Base-by-base conservation (phyloP, 345 rosid genomes). In the Populus euphratica region DNA sequence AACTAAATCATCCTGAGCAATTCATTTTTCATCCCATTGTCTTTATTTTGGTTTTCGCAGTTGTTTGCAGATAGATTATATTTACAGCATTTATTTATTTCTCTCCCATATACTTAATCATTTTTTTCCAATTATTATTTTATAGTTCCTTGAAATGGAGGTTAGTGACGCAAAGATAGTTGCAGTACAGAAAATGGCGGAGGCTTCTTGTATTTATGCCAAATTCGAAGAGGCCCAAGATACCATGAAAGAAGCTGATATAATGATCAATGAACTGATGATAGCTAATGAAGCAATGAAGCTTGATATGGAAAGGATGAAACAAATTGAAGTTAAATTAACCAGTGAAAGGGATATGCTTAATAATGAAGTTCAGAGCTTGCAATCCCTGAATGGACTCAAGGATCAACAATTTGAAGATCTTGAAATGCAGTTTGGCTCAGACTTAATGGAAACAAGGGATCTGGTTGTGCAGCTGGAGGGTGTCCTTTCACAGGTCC, bases 191-290 rank as follows among this genome's bases (percentile, higher is more conserved):
- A 90, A 87, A 82, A 83, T 84, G 49, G 92, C 88, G 2, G 91
- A 92, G 79, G 91, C 89, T 82, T 90, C 87, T 78, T 88, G 92
- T 80, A 72, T 88, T 78, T 83, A 86, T 72, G 87, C 91, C 47
- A 96, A 92, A 87, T 93, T 92, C 85, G 94, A 89, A 75, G 99
- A 93, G 92, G 96, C 98, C 20, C 97, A 91, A 78, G 87, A 87
- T 74, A 85, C 90, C 70, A 84, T 96, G 87, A 90, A 77, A 86
- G 99, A 96, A 71, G 97, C 99, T 75, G 94, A 96, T 86, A 82
- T 87, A 69, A 86, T 90, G 81, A 89, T 96, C 80, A 96, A 90
- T 82, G 93, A 86, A 76, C 90, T 96, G 64, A 56, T 88, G 87
- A 86, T 88, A 76, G 97, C 94, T 43, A 96, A 93, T 69, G 93